These are phyloP conservation scores for Wallacemonas rigidus DNA, from an alignment of 208 protist species.

Conservation along the genomic window DNA sequence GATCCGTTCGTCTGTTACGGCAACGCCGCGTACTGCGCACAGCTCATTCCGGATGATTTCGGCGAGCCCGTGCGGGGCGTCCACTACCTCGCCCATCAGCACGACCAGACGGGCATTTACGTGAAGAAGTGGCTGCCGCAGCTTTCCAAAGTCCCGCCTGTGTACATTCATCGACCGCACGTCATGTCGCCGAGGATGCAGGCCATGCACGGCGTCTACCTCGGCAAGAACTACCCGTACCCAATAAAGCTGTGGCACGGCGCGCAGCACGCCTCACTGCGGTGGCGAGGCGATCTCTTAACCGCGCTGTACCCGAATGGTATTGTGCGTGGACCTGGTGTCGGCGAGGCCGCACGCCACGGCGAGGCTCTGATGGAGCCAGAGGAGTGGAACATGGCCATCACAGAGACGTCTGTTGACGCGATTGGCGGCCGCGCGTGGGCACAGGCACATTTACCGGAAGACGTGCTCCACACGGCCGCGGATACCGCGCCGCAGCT, in stretches of 20 bases:
- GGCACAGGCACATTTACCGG: slow-evolving; percentile 41
- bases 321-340: slow-evolving; percentile 48
- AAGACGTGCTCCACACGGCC: slow-evolving; percentile 22
- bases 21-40: slow-evolving; percentile 75
- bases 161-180: slow-evolving; percentile 90
- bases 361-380: slow-evolving; percentile 60
- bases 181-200: slow-evolving; percentile 87
- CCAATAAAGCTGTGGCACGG: slow-evolving; percentile 91
- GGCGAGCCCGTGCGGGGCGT: slow-evolving; percentile 78
- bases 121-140: slow-evolving; percentile 90
- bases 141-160: slow-evolving; percentile 82
- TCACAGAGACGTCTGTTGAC: slow-evolving; percentile 20
- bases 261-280: slow-evolving; percentile 48
- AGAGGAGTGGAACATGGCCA: slow-evolving; percentile 51
- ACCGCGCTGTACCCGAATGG: slow-evolving; percentile 59
- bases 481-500: not conserved
- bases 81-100: slow-evolving; percentile 82
- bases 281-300: slow-evolving; percentile 45
- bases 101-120: slow-evolving; percentile 91
- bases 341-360: slow-evolving; percentile 76
- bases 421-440: slow-evolving; percentile 30
- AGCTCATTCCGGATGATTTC: slow-evolving; percentile 84
- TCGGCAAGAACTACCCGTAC: slow-evolving; percentile 87
- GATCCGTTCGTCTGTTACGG: slow-evolving; percentile 91
- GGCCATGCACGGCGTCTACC: slow-evolving; percentile 78